These are phyloP conservation scores for Cryphonectria japonica DNA, from an alignment of 2,329 filamentous ascomycete genomes.

Conservation along the genomic window DNA sequence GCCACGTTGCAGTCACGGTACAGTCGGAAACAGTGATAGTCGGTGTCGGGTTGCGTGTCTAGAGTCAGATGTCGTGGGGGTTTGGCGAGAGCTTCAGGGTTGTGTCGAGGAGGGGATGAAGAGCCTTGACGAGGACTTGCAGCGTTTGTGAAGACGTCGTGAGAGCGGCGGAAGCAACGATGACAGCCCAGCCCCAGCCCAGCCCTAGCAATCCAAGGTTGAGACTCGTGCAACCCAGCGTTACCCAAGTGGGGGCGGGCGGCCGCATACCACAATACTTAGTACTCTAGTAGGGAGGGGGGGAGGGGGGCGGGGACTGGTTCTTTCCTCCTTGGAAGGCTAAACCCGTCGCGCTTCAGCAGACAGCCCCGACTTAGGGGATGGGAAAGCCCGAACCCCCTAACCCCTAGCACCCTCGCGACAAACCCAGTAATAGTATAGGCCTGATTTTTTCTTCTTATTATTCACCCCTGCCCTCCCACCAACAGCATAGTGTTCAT, in stretches of 20 bases:
- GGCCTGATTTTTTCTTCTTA: background rate
- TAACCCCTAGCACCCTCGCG: background rate
- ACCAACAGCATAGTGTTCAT: background rate
- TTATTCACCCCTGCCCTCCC: background rate
- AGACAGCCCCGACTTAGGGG: background rate
- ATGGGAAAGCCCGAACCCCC: background rate
- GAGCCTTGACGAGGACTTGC: background rate
- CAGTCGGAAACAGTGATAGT: no score
- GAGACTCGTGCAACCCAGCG: background rate
- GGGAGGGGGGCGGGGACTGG: background rate
- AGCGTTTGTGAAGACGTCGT: constrained; percentile 6
- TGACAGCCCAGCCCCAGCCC: constrained; percentile 2
- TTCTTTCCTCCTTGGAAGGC: background rate
- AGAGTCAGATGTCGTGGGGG: background rate
- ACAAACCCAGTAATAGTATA: background rate
- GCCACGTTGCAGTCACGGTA: background rate
- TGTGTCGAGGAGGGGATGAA: background rate
- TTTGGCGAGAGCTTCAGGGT: background rate
- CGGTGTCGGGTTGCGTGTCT: background rate
- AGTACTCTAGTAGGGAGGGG: background rate
- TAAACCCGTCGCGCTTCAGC: background rate
- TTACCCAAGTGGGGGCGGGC: background rate
- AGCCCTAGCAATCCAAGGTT: constrained; percentile 5
- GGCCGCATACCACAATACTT: background rate
- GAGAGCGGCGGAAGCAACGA: constrained; percentile 13